Base-by-base conservation (phyloP, 371 early-diverging fungal genomes). In the Mortierella sp. region DNA sequence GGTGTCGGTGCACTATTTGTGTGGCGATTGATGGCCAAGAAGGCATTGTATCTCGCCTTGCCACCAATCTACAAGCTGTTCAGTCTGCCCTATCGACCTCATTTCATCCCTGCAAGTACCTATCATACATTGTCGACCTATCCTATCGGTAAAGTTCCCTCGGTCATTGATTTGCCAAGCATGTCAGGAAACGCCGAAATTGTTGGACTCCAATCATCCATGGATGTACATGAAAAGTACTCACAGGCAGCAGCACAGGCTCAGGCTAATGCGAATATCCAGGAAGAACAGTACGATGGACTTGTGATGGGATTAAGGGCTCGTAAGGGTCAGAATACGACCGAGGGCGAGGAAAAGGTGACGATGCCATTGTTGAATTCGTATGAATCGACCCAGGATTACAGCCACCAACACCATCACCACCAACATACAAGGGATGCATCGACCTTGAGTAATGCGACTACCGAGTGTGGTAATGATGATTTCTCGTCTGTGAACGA, bases 21-120 rank as follows among this genome's bases (percentile, higher is more conserved):
- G 5, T 91, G 90, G 90, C 85, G 91, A 46, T 74, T 89, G 66
- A 82, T 81, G 7, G 87, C 86, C 57, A 91, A 91, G 68, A 87
- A 86, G 65, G 74, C 82, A 1, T 84, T 87, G 43, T 88, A 89
- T 72, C 82, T 82, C 37, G 71, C 88, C 4, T 64, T 91, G 46
- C 89, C 90, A 21, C 91, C 91, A 12, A 80, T 90, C 69, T 89
- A 89, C 76, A 81, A 88, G 53, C 84, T 85, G 60, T 87, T 89
- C 66, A 89, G 87, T 29, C 79, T 89, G 47, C 89, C 89, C 14
- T 87, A 88, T 67, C 84, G 89, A 18, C 75, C 81, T 7, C 75
- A 75, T 23, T 75, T 73, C 62, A 81, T 81, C 58, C 75, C 72
- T 15, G 69, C 59, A 64, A 87, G 89, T 65, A 87, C 86, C 7